Conservation (phyloP, 208 protist genomes). For the Jaenimonas drosophilae region DNA sequence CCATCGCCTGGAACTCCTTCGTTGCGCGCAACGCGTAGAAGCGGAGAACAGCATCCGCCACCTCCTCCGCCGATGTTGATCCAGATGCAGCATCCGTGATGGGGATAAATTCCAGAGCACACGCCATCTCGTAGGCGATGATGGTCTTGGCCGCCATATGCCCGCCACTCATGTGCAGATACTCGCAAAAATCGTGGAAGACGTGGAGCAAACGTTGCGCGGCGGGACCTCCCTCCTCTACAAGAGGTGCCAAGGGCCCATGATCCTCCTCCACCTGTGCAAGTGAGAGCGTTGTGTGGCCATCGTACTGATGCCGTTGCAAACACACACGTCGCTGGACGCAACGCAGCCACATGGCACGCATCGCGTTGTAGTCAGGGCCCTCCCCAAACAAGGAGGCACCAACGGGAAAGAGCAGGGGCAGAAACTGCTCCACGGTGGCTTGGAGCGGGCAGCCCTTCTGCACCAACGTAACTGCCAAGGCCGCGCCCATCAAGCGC, state of each 20-base stretch:
- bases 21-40: conserved; percentile 4
- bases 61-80: background rate
- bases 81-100: conserved; percentile 1
- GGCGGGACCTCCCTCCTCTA: background rate
- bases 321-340: conserved; percentile 3
- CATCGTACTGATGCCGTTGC: no score
- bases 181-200: conserved; percentile 1
- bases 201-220: background rate
- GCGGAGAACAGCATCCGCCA: conserved; percentile 7
- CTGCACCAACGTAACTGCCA: conserved; percentile 15
- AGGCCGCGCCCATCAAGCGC: conserved; percentile 19
- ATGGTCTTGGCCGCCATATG: conserved; percentile 16
- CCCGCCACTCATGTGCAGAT: conserved; percentile 6
- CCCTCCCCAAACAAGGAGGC: background rate
- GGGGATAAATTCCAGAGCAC: conserved; percentile 2
- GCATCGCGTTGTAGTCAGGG: conserved; percentile 1
- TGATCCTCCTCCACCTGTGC: background rate
- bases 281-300: no score
- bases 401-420: conserved; percentile 12
- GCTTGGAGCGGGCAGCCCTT: conserved; percentile 6
- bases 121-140: conserved; percentile 10
- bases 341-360: conserved; percentile 13
- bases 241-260: no score
- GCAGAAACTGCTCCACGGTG: conserved; percentile 14
- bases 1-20: conserved; percentile 3